Evolutionary conservation across 148 eudicot species (phyloP).

Genomic region (Cornus suecica): DNA sequence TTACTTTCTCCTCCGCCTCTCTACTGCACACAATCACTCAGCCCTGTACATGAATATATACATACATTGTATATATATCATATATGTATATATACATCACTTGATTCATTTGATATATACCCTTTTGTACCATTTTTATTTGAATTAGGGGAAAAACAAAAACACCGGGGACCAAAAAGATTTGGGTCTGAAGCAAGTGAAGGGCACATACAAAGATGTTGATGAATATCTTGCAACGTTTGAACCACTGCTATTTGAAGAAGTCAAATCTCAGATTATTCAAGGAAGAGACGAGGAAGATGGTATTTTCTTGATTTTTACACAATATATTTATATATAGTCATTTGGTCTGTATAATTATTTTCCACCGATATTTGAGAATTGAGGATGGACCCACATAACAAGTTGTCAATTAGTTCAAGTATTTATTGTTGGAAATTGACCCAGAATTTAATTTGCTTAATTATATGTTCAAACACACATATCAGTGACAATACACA

Average conservation of each 20-base stretch:
- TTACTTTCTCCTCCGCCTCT: not conserved
- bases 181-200: conserved; percentile 55
- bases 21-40: not conserved
- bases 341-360: not conserved
- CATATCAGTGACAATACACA: too few species aligned
- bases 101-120: too few species aligned
- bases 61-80: not conserved
- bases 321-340: not conserved
- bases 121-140: not conserved
- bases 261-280: conserved; percentile 80
- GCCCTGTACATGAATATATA: too few species aligned
- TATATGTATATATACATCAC: not conserved
- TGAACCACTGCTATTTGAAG: conserved; percentile 89
- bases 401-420: conserved; percentile 1
- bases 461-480: too few species aligned
- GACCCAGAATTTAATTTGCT: not conserved
- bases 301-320: conserved; percentile 31
- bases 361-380: conserved; percentile 2
- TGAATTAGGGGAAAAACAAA: conserved; percentile 35
- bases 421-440: not conserved
- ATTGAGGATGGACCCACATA: not conserved
- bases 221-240: conserved; percentile 76
- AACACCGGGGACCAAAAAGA: conserved; percentile 21
- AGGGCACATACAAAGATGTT: conserved; percentile 62
- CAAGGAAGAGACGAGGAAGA: conserved; percentile 62